phyloP scores from a whole-genome alignment of 768 basidiomycete genomes.

The Tulasnella sp. region DNA sequence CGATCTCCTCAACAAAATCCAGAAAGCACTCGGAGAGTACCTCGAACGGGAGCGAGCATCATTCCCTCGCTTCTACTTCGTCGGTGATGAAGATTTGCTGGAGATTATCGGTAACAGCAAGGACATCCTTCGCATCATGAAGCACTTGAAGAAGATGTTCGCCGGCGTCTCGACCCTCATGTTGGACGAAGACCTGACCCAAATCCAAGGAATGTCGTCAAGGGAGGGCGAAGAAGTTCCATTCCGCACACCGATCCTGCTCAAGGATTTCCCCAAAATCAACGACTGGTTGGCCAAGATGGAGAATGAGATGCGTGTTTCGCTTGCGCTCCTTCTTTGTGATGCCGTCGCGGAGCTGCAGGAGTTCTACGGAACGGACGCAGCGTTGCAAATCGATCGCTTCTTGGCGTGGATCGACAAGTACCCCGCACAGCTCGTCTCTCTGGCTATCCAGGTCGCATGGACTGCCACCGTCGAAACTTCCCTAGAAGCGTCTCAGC shows the following conservation, averaged over 20 bases:
- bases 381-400: slow-evolving; percentile 55
- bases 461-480: slow-evolving; percentile 86
- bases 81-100: slow-evolving; percentile 96
- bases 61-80: slow-evolving; percentile 99
- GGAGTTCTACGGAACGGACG: slow-evolving; percentile 67
- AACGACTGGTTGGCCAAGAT: slow-evolving; percentile 96
- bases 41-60: slow-evolving; percentile 94
- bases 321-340: slow-evolving; percentile 75
- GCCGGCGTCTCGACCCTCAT: slow-evolving; percentile 89
- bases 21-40: slow-evolving; percentile 98
- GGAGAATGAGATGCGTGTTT: slow-evolving; percentile 88
- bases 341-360: slow-evolving; percentile 78
- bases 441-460: slow-evolving; percentile 88
- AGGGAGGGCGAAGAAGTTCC: slow-evolving; percentile 91
- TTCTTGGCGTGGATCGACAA: slow-evolving; percentile 90
- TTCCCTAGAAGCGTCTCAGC: slow-evolving; percentile 52
- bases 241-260: slow-evolving; percentile 75
- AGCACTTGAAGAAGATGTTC: slow-evolving; percentile 99
- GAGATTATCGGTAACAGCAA: slow-evolving; percentile 99
- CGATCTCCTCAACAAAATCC: slow-evolving; percentile 94
- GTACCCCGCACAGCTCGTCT: slow-evolving; percentile 93
- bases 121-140: slow-evolving; percentile 96
- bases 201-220: slow-evolving; percentile 91
- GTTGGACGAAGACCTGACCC: slow-evolving; percentile 80
- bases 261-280: slow-evolving; percentile 95